Evolutionary conservation across 805 yeast species (phyloP), one percentile per base, ranked within the genome.

Genomic region (Kazachstania viticola): DNA sequence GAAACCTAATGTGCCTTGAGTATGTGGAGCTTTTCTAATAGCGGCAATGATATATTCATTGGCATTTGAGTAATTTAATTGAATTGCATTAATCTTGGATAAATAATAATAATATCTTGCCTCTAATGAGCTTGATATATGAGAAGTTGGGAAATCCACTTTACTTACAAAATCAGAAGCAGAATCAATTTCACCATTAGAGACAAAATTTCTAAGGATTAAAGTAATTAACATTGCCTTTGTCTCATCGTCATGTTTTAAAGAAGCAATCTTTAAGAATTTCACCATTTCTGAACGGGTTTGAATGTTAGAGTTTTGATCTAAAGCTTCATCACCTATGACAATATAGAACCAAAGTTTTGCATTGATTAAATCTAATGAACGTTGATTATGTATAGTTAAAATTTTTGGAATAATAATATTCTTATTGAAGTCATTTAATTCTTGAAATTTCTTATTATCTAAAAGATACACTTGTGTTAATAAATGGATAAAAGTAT

Each of bases 21-120:
- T 82, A 56, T 84, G 95, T 17, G 99, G 97, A 8, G 94, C 87
- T 56, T 91, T 91, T 63, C 98, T 78, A 33, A 87, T 79, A 2
- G 98, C 95, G n/a, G 91, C 84, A 34, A 84, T 80, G 35, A 82
- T 81, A 51, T 75, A 84, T 49, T 87, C 95, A 49, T 79, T 77
- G 2, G 97, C 95, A 14, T 81, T 65, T 2, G 94, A 75, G 58
- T 91, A 91, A 59, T 91, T 87, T 45, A 91, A 72, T 62, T 88
- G 97, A 43, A 91, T 78, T 4, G 96, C 84, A 48, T 75, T 75
- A 49, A 91, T 82, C 42, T 80, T 76, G n/a, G 95, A 88, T 53
- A 85, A 62, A 51, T 91, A 91, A 61, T 79, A 91, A 59, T 75
- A 79, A 55, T 85, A 87, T 59, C 99, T 73, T 7, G 96, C 94